Base-by-base conservation (phyloP, 495 filamentous ascomycete genomes). In the Penicillium daleae region DNA sequence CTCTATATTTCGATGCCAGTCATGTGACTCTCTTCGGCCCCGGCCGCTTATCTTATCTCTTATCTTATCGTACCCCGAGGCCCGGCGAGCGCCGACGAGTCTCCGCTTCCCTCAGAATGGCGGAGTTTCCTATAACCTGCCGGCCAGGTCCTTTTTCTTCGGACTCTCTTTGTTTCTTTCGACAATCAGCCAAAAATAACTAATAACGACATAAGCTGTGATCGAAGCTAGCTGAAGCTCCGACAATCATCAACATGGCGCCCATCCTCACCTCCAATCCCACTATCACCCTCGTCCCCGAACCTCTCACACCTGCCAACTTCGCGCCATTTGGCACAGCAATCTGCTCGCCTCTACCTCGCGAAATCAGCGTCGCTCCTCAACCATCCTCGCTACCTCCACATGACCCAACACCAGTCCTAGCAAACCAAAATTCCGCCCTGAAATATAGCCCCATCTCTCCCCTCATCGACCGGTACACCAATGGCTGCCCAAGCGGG, bases 271-370 rank as follows among this genome's bases (percentile, higher is more conserved):
- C 71, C 57, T 63, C 73, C 59, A 67, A 65, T 17, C 75, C 73
- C 22, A 62, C 72, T 19, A 35, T 73, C 44, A 74, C 68, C 12
- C 59, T 89, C 63, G 66, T 74, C 26, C 82, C 85, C 7, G 77
- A 80, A 55, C 86, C 88, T 22, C 86, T 97, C 59, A 88, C 86
- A 7, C 79, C 82, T 48, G 69, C 75, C 10, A 71, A 83, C 66
- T 99, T 97, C 78, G 79, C 88, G 12, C 83, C 84, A 59, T 99
- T 97, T 75, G 95, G 95, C 69, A 87, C 89, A 51, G 92, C 93
- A 15, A 85, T 97, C 66, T 80, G 85, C 68, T 92, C 92, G 62
- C 91, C 90, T 26, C 79, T 84, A 39, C 76, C 79, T 31, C 83
- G 86, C 29, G 71, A 76, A 48, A 64, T 84, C 46, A 81, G 79